phyloP scores from a whole-genome alignment of 768 basidiomycete species.

The Boletus vinaceobasis region DNA sequence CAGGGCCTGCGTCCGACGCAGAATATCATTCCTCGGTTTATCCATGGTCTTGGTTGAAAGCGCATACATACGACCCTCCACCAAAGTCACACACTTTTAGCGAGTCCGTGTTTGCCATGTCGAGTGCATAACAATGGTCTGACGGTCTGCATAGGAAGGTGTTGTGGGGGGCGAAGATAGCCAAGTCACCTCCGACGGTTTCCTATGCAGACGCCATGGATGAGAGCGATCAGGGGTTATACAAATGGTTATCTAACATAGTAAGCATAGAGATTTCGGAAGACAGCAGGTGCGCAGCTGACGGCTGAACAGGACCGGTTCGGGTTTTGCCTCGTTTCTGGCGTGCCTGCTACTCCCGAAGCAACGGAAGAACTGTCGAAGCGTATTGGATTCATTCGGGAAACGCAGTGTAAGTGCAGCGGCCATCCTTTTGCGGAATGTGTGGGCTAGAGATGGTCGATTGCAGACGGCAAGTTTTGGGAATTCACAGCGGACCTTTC shows the following conservation, averaged over 20 bases:
- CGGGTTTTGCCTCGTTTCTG: slow-evolving; percentile 85
- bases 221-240: slow-evolving; percentile 59
- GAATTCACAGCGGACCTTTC: slow-evolving; percentile 91
- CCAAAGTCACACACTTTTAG: slow-evolving; percentile 21
- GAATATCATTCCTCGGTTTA: slow-evolving; percentile 75
- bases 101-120: slow-evolving; percentile 41
- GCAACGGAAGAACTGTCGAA: slow-evolving; percentile 76
- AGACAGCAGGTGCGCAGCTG: neutral
- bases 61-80: slow-evolving; percentile 78
- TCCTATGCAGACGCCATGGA: slow-evolving; percentile 72
- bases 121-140: neutral
- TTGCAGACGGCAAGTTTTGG: slow-evolving; percentile 90
- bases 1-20: slow-evolving; percentile 29
- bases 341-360: slow-evolving; percentile 75
- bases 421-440: neutral
- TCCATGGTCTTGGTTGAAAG: slow-evolving; percentile 81
- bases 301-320: slow-evolving; percentile 61
- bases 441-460: slow-evolving; percentile 34
- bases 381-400: slow-evolving; percentile 83
- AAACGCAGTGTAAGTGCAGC: slow-evolving; percentile 61
- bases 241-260: slow-evolving; percentile 77
- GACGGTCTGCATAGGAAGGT: slow-evolving; percentile 45
- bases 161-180: slow-evolving; percentile 79
- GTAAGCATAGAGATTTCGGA: slow-evolving; percentile 44
- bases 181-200: slow-evolving; percentile 69